Percentiles rank a stretch among this genome's conserved stretches.
Evolutionary conservation across 352 stramenopile species (phyloP).

Genomic region (Phytophthora pini): DNA sequence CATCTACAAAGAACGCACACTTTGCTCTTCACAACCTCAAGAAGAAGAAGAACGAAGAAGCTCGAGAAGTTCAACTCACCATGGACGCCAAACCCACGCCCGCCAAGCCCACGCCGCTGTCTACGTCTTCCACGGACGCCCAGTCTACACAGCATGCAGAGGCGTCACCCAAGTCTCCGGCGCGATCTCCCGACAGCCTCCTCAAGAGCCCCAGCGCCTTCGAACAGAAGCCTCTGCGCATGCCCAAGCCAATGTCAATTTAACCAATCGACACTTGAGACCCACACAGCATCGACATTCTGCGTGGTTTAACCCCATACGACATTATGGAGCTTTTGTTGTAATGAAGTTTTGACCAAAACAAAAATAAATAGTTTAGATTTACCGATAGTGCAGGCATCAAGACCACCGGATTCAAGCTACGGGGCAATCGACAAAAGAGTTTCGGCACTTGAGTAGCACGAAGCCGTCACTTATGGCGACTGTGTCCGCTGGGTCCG

Average conservation of each 20-base stretch:
- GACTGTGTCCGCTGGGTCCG: too few species aligned
- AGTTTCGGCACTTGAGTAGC: too few species aligned
- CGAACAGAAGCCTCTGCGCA: constrained; percentile 68
- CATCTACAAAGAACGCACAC: constrained; percentile 11
- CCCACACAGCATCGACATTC: not conserved
- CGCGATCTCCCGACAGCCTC: constrained; percentile 20
- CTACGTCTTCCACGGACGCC: not conserved
- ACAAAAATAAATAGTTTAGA: constrained; percentile 1
- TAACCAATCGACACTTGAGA: constrained; percentile 27
- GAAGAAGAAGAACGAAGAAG: constrained; percentile 13
- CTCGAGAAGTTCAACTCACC: not conserved
- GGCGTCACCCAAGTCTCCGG: constrained; percentile 24
- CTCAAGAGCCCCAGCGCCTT: constrained; percentile 56
- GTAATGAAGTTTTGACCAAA: too few species aligned
- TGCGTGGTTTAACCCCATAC: too few species aligned
- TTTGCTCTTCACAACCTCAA: constrained; percentile 13
- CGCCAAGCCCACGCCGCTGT: constrained; percentile 10
- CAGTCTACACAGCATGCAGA: not conserved
- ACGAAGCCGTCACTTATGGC: too few species aligned
- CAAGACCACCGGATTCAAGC: constrained; percentile 11
- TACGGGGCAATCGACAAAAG: not conserved
- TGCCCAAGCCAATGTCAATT: constrained; percentile 76
- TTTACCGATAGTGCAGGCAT: constrained; percentile 3
- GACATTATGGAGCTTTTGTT: too few species aligned
- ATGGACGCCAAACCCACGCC: constrained; percentile 25